Evolutionary conservation across 805 yeast species (phyloP), one percentile per base, ranked within the genome.

Genomic region (Alloascoidea africana): DNA sequence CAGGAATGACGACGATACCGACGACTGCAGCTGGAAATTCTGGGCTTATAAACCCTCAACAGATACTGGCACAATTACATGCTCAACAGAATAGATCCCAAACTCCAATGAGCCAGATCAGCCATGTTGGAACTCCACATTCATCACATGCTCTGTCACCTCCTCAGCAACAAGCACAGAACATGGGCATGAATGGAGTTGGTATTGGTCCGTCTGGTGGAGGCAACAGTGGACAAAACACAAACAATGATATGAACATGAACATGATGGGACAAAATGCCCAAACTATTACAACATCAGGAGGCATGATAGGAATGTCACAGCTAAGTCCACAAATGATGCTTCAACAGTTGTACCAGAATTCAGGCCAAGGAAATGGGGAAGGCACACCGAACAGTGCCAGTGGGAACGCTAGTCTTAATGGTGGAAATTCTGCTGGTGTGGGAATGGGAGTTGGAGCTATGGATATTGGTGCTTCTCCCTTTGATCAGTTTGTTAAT

Each of bases 61-160:
- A 23, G n/a, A 23, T 23, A 8, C 30, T 23, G 8, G 30, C 30
- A 8, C 30, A 23, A 23, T 8, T 23, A 8, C 30, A 23, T 23
- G 30, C 30, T n/a, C 30, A 23, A 23, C 30, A 23, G n/a, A 23
- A 23, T 23, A 8, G 30, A 23, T 8, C 30, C 30, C 30, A 23
- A 23, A 23, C 8, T 23, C 8, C 8, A 8, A 8, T 8, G n/a
- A 23, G 30, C n/a, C 8, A 23, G 8, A 8, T 8, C n/a, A 23
- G 30, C n/a, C 30, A 23, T 8, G 30, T 23, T 23, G 30, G 30
- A 23, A 23, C 30, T 8, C 30, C 30, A 23, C 30, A 23, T n/a
- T n/a, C n/a, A n/a, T n/a, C n/a, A n/a, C n/a, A n/a, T n/a, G n/a
- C n/a, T n/a, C n/a, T n/a, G n/a, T n/a, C n/a, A n/a, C n/a, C n/a